Evolutionary conservation across 495 filamentous ascomycete genomes (phyloP).

Genomic region (Neohortaea acidophila): DNA sequence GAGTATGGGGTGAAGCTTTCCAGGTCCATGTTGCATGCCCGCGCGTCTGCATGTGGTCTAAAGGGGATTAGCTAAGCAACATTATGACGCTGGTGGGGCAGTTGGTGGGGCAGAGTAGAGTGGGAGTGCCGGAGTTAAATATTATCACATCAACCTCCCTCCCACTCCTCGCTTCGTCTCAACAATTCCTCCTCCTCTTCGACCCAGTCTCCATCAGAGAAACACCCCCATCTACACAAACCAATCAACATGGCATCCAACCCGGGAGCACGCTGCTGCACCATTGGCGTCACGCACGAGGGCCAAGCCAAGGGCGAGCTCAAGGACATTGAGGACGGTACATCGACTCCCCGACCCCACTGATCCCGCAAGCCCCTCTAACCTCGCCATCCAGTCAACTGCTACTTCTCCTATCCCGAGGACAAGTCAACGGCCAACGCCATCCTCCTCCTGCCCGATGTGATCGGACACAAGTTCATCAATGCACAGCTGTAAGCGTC

Average conservation of each 20-base stretch:
- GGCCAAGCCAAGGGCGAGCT: conserved; percentile 30
- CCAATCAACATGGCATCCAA: conserved; percentile 31
- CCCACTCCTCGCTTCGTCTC: too few species aligned
- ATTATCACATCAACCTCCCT: too few species aligned
- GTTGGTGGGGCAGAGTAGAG: too few species aligned
- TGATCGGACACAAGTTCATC: conserved; percentile 45
- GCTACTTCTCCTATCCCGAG: conserved; percentile 32
- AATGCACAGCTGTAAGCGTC: conserved; percentile 51
- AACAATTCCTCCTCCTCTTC: too few species aligned
- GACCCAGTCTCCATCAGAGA: too few species aligned
- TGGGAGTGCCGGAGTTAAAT: too few species aligned
- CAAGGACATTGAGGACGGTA: conserved; percentile 28
- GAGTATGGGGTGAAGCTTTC: too few species aligned
- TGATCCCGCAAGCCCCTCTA: not conserved
- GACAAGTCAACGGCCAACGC: conserved; percentile 29
- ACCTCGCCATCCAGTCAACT: conserved; percentile 23
- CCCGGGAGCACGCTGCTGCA: conserved; percentile 30
- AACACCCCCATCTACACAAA: too few species aligned
- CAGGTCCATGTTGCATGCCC: too few species aligned
- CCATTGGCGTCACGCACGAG: conserved; percentile 31
- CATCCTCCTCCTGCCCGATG: conserved; percentile 29
- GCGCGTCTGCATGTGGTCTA: too few species aligned
- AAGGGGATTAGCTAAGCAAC: too few species aligned
- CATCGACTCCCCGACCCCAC: not conserved
- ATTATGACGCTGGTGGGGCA: too few species aligned